Base-by-base conservation (phyloP, 2,329 filamentous ascomycete genomes). In the Trichophyton benhamiae region DNA sequence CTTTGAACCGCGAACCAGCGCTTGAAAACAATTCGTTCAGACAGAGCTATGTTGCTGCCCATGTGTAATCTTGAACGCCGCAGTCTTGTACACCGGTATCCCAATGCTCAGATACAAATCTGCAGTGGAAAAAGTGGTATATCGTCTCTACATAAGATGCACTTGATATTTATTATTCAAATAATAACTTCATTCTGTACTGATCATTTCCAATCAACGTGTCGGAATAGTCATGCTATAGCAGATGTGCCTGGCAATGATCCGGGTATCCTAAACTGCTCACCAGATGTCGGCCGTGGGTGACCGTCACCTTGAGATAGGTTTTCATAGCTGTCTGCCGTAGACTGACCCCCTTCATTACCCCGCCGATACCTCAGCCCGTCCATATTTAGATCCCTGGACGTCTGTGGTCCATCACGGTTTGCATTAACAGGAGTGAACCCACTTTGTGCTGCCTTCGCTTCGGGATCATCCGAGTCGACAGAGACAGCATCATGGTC, bases 1-100 rank as follows among this genome's bases (percentile, higher is more conserved):
- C 94, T 13, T 76, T 99, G 67, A 95, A 96, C 77, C 84, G 94
- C 61, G 84, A 82, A 5, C 61, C 65, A 15, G 87, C 92, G 57
- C 82, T 96, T 49, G 90, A 97, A 72, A 73, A 73, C 63, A 99
- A 97, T 75, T 76, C 81, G 59, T 88, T 86, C 72, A 84, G 94
- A 62, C 83, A 89, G 80, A 83, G 84, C 57, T 99, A 99, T 70
- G 78, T 96, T 38, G 72, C 77, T 63, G 67, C 66, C 25, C 63
- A 70, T 53, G 62, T 65, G 38, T n/a, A 30, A 38, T 38, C 42
- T 53, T 67, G 57, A 55, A 9, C 9, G 13, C 22, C n/a, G 8
- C 38, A 8, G 17, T 25, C 17, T 17, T 58, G 33, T 15, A 33
- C 30, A n/a, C n/a, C 11, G 13, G 27, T 25, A 53, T 30, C 27